Conservation (phyloP, 164 flowering plant genomes). For the Nymphaea colorata region DNA sequence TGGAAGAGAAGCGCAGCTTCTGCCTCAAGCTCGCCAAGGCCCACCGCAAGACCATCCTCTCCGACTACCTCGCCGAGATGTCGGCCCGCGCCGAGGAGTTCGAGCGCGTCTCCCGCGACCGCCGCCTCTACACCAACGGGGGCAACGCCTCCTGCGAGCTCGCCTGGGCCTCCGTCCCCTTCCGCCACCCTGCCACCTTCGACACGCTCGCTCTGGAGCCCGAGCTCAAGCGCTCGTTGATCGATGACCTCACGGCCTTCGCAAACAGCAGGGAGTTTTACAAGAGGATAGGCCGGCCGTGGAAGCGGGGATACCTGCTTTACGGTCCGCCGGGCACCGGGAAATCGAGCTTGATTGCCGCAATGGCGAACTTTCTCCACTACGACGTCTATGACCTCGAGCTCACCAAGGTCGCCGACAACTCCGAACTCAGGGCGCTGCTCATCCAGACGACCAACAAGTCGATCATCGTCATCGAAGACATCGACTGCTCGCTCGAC, state of each 20-base stretch:
- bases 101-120: slow-evolving; percentile 46
- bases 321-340: slow-evolving; percentile 61
- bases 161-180: slow-evolving; percentile 64
- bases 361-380: slow-evolving; percentile 54
- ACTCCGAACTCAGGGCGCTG: slow-evolving; percentile 43
- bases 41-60: slow-evolving; percentile 25
- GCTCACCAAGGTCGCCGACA: slow-evolving; percentile 43
- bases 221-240: slow-evolving; percentile 27
- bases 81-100: slow-evolving; percentile 33
- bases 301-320: slow-evolving; percentile 62
- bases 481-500: slow-evolving; percentile 62
- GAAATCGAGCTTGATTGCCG: slow-evolving; percentile 59
- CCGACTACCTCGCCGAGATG: slow-evolving; percentile 32
- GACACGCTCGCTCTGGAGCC: slow-evolving; percentile 56
- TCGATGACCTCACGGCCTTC: slow-evolving; percentile 36
- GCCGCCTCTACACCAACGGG: slow-evolving; percentile 46
- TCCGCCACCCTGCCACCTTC: slow-evolving; percentile 58
- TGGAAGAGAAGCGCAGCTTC: slow-evolving; percentile 54
- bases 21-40: slow-evolving; percentile 43
- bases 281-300: slow-evolving; percentile 46
- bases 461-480: slow-evolving; percentile 59
- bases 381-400: slow-evolving; percentile 64
- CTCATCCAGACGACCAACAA: slow-evolving; percentile 46
- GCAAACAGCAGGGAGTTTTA: slow-evolving; percentile 40
- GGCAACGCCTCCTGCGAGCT: slow-evolving; percentile 39